Base-by-base conservation (phyloP, 495 filamentous ascomycete species). In the Hyphodiscus hymeniophilus region DNA sequence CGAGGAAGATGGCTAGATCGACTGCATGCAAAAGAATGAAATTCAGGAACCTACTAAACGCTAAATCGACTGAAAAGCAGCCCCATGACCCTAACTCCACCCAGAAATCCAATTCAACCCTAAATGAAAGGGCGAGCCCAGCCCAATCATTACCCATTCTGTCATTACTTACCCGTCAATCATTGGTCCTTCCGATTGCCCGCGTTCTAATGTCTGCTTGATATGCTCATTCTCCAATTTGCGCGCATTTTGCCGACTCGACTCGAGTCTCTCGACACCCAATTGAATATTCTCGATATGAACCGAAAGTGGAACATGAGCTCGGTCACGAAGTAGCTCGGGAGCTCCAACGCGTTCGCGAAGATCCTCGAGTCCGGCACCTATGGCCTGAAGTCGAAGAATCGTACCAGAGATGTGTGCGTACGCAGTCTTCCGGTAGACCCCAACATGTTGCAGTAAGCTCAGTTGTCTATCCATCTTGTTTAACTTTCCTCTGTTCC, bases 221-320 rank as follows among this genome's bases (percentile, higher is more conserved):
- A 79, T 62, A 42, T 70, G 61, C 45, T 84, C 76, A 42, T 74
- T 66, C 69, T 84, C 80, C 16, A 75, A 47, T n/a, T 66, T 72
- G 42, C 74, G 67, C 7, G 74, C 73, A 45, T 73, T 70, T 23
- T 66, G 66, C 43, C 82, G 67, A 45, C 74, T 75, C 34, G 58
- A 50, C 51, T 84, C 78, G 34, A 89, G 57, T 52, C 83, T 69
- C 55, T 87, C 77, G 3, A 86, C 72, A 0, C 81, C 82, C 15
- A 71, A 63, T 43, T 81, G 69, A 36, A 89, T 84, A 51, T 73
- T 80, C 52, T 85, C 79, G 39, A 87, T 75, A 59, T 88, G 81
- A 49, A 84, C 75, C 31, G 68, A 71, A 6, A 89, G 59, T 43
- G 84, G 81, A 24, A 85, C 66, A n/a, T 69, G 64, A 0, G 60